phyloP scores from a whole-genome alignment of 176 grass and related monocot species.

The Musa schizocarpa region DNA sequence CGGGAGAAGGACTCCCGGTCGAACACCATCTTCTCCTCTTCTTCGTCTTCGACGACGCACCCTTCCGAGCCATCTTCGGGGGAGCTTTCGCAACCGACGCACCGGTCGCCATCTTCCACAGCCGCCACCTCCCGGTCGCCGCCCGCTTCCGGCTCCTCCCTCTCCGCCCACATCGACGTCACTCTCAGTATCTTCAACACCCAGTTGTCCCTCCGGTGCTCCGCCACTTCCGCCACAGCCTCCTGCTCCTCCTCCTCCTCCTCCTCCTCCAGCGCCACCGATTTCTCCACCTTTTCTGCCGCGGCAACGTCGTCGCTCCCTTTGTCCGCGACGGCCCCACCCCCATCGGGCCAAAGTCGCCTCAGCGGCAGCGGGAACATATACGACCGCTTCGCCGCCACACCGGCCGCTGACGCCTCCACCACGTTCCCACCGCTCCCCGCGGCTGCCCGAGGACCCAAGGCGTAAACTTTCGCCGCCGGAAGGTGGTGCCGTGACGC shows the following conservation, averaged over 20 bases:
- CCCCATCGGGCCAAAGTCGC: conserved; percentile 25
- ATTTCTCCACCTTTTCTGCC: background rate
- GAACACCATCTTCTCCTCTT: conserved; percentile 31
- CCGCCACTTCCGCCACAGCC: background rate
- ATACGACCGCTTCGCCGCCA: conserved; percentile 2
- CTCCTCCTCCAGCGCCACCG: background rate
- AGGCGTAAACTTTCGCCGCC: conserved; percentile 13
- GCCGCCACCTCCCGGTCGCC: conserved; percentile 3
- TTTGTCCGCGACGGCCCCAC: conserved; percentile 4
- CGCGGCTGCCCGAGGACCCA: background rate
- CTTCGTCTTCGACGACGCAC: conserved; percentile 31
- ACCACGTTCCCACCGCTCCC: conserved; percentile 2
- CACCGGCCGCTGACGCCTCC: background rate
- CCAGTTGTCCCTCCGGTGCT: conserved; percentile 36
- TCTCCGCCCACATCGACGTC: conserved; percentile 40
- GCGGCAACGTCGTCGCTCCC: background rate
- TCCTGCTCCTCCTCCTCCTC: too few relatives aligned
- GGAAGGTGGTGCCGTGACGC: background rate
- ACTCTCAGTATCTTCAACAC: conserved; percentile 84
- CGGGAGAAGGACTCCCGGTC: conserved; percentile 63
- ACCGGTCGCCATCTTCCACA: conserved; percentile 28
- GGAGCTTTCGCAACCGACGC: background rate
- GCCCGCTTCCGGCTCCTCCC: background rate
- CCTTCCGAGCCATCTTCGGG: background rate
- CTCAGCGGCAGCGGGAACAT: conserved; percentile 6